Conservation (phyloP, 805 yeast genomes). For the Pachysolen tannophilus region DNA sequence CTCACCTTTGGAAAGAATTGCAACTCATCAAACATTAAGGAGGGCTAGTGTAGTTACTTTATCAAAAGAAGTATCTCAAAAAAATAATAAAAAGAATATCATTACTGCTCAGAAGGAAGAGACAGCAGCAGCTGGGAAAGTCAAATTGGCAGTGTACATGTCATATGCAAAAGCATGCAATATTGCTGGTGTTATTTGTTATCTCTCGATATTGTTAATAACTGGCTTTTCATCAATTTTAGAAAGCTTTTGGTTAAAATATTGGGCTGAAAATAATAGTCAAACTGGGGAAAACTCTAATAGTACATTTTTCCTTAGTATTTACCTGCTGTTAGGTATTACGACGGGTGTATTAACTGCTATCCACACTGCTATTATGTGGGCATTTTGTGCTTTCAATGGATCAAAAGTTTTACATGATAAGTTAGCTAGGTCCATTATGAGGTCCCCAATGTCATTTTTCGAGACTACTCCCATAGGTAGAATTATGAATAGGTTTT, state of each 20-base stretch:
- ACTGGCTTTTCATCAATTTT: conserved; percentile 44
- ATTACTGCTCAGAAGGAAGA: background rate
- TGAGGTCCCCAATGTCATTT: conserved; percentile 56
- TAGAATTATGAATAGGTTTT: conserved; percentile 37
- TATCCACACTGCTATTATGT: background rate
- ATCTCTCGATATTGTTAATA: conserved; percentile 46
- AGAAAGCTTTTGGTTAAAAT: conserved; percentile 77
- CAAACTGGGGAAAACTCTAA: conserved; percentile 51
- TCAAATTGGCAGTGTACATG: conserved; percentile 69
- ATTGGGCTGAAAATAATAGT: conserved; percentile 81
- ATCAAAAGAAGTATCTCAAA: background rate
- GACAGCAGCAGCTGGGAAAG: conserved; percentile 53
- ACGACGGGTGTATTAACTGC: background rate
- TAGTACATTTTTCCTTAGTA: conserved; percentile 49
- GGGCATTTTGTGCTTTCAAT: conserved; percentile 35
- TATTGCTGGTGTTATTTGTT: conserved; percentile 30
- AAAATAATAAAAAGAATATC: too few species aligned
- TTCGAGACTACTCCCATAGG: conserved; percentile 59
- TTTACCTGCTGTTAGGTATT: conserved; percentile 15
- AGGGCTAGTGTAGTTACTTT: conserved; percentile 62
- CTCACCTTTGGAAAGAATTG: conserved; percentile 10
- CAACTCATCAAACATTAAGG: conserved; percentile 28
- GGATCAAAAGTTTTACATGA: conserved; percentile 52
- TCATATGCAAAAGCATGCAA: conserved; percentile 69
- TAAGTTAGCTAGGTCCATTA: conserved; percentile 43